These are phyloP conservation scores for Colletotrichum sansevieriae DNA, from an alignment of 2,329 filamentous ascomycete species.

Conservation along the genomic window DNA sequence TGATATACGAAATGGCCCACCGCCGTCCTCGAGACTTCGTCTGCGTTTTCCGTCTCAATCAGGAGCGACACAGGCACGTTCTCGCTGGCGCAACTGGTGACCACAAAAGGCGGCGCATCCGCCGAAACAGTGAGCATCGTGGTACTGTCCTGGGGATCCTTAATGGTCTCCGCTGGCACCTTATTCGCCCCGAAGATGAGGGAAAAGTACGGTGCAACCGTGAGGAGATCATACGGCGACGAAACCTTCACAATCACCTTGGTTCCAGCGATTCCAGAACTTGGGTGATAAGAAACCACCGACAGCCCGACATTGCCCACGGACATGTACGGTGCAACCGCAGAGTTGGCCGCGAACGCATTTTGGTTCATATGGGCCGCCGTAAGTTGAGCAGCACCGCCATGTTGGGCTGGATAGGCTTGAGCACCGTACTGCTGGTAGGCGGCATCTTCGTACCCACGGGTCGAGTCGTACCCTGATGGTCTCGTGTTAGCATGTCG, in stretches of 20 bases:
- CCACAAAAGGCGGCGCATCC: constrained; percentile 74
- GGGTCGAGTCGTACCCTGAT: constrained; percentile 70
- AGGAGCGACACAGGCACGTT: constrained; percentile 69
- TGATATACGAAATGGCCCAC: constrained; percentile 62
- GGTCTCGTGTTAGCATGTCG: constrained; percentile 1
- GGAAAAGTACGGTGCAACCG: constrained; percentile 70
- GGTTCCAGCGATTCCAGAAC: constrained; percentile 76
- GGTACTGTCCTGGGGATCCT: constrained; percentile 67
- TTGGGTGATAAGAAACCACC: constrained; percentile 78
- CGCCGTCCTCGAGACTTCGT: constrained; percentile 64
- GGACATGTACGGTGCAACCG: constrained; percentile 76
- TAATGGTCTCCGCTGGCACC: constrained; percentile 73
- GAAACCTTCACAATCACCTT: constrained; percentile 81
- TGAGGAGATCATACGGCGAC: constrained; percentile 78
- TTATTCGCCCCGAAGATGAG: constrained; percentile 85
- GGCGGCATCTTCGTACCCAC: constrained; percentile 70
- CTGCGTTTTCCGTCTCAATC: constrained; percentile 64
- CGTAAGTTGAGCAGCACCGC: constrained; percentile 59
- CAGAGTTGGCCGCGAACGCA: constrained; percentile 71
- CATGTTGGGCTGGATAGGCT: constrained; percentile 58
- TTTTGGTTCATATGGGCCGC: constrained; percentile 66
- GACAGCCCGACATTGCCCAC: constrained; percentile 58
- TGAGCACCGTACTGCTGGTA: constrained; percentile 67
- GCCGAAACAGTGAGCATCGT: constrained; percentile 79
- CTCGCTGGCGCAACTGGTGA: constrained; percentile 63